Evolutionary conservation across 129 eudicot genomes (phyloP), one percentile per base, ranked within the genome.

Genomic region (Smallanthus sonchifolius): DNA sequence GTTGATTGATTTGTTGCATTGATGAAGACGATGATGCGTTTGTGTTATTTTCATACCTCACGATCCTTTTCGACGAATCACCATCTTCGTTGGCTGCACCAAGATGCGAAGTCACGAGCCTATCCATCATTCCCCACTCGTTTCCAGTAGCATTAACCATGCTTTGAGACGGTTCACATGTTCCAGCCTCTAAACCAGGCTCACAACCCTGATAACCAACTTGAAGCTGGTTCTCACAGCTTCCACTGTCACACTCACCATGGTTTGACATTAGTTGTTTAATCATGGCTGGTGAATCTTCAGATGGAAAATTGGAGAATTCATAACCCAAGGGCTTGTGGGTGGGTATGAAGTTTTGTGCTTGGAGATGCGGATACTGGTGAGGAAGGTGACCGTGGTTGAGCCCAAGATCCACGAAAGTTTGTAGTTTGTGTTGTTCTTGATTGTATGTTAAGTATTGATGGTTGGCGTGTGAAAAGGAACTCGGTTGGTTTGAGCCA

Each of bases 51-150:
- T 78, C 80, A 61, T 79, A 83, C 17, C 83, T 61, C 39, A 75
- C 78, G 14, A 78, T 75, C 45, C 73, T 81, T 75, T 81, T 81
- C 0, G 67, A 77, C 0, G 83, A 42, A 15, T 75, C 82, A 0
- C 84, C 87, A 13, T 78, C 78, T 45, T 59, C 82, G 24, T 59
- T 70, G 2, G 54, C 15, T 24, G 63, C 63, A 40, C 67, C 72
- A 10, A 80, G 74, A 47, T 86, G 81, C n/a, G 82, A 16, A 20
- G 73, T 65, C 83, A 79, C 85, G 6, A 82, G 77, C 28, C 87
- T 75, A 54, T 85, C 92, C 48, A 88, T 77, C 86, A 85, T 79
- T 19, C 84, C 87, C 96, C 96, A 88, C 40, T 86, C 88, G 28
- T 83, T 79, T 65, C 83, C 78, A 19, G 69, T 6, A 9, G 69